Percentiles rank a stretch among this genome's conserved stretches.
Evolutionary conservation across 768 basidiomycete genomes (phyloP).

Genomic region (Collybiopsis luxurians): DNA sequence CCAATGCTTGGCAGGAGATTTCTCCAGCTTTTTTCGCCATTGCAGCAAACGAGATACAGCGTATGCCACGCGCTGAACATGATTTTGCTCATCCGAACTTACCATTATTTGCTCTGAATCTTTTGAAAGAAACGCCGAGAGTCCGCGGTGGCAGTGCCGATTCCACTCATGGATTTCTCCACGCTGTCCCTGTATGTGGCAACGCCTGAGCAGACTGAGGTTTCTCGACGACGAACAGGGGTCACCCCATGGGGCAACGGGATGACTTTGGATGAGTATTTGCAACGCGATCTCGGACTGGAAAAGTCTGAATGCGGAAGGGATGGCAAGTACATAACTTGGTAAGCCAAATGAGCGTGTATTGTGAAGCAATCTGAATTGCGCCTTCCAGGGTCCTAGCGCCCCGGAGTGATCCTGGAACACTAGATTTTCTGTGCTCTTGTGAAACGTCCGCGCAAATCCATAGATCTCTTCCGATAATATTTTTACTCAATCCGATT

Average conservation of each 20-base stretch:
- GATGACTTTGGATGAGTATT: conserved; percentile 42
- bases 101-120: too few relatives aligned
- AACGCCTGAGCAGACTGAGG: conserved; percentile 41
- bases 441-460: conserved; percentile 54
- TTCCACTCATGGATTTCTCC: conserved; percentile 13
- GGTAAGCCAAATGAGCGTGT: too few relatives aligned
- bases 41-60: too few relatives aligned
- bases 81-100: too few relatives aligned
- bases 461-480: background rate
- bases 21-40: too few relatives aligned
- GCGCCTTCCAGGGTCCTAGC: conserved; percentile 71
- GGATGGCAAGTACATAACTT: conserved; percentile 46
- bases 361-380: too few relatives aligned
- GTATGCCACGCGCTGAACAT: too few relatives aligned
- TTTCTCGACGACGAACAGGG: conserved; percentile 36
- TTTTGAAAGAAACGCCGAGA: too few relatives aligned
- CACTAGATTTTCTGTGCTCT: conserved; percentile 55
- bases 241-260: conserved; percentile 40
- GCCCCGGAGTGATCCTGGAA: conserved; percentile 44
- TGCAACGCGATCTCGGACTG: conserved; percentile 36
- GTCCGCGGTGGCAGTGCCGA: too few relatives aligned
- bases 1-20: too few relatives aligned
- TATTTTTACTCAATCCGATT: background rate
- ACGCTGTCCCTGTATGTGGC: conserved; percentile 45
- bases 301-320: conserved; percentile 40